phyloP scores from a whole-genome alignment of 2,329 filamentous ascomycete species.

The Aspergillus arachidicola region DNA sequence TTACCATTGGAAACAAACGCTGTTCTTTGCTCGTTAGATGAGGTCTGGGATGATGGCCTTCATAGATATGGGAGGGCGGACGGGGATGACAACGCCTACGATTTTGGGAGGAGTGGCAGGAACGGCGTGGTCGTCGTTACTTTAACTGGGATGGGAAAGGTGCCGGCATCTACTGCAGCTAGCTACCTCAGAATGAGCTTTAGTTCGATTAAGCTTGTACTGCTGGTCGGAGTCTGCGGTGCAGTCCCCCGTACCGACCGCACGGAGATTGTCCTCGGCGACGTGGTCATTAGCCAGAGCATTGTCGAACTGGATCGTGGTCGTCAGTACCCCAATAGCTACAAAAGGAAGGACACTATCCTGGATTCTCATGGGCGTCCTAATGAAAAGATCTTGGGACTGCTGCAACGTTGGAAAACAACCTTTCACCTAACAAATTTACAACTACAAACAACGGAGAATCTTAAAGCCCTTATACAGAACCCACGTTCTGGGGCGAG shows the following conservation, averaged over 20 bases:
- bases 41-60: neutral
- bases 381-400: slow-evolving; percentile 30
- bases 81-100: slow-evolving; percentile 10
- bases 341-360: slow-evolving; percentile 25
- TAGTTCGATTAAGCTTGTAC: neutral
- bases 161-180: neutral
- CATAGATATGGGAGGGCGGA: slow-evolving; percentile 2
- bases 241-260: neutral
- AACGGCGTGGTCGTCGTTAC: slow-evolving; percentile 7
- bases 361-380: slow-evolving; percentile 30
- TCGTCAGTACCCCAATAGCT: slow-evolving; percentile 19
- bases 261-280: slow-evolving; percentile 19
- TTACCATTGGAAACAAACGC: neutral
- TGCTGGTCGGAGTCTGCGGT: slow-evolving; percentile 13
- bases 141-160: slow-evolving; percentile 1
- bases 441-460: neutral
- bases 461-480: neutral
- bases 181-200: slow-evolving; percentile 1
- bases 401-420: slow-evolving; percentile 20
- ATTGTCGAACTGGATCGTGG: slow-evolving; percentile 31
- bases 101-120: neutral
- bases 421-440: neutral
- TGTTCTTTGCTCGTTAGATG: neutral
- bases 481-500: neutral
- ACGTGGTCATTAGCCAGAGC: slow-evolving; percentile 26